Base-by-base conservation (phyloP, 129 eudicot genomes). In the Tagetes patula region DNA sequence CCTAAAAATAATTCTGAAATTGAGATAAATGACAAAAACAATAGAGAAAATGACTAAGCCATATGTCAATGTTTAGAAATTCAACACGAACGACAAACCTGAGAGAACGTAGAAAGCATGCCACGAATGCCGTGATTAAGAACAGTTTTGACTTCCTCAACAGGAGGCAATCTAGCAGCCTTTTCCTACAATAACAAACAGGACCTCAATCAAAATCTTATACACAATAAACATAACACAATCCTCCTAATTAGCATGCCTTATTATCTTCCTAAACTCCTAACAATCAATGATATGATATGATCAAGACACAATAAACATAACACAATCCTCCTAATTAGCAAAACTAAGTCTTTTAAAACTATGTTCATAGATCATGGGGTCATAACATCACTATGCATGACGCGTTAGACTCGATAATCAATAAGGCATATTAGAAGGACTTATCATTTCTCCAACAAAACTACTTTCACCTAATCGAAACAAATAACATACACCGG, bases 101-200 rank as follows among this genome's bases (percentile, higher is more conserved):
- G 84, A 38, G 96, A 90, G 86, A 87, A 70, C 50, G 96, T 90
- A 40, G 96, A 90, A 67, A 94, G 89, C 85, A 80, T 81, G 64
- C 91, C 96, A 10, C 98, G 96, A 6, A 65, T 31, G 80, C 78
- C 79, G 82, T 90, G 77, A 77, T 72, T 50, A 74, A 94, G 85
- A 54, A 90, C 64, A 14, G 96, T 94, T 64, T 73, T 88, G 14
- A 94, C 69, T 83, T 94, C 96, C 77, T 94, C 96, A 48, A 86
- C 53, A 4, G 96, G 84, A 77, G 96, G 89, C 75, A 94, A 80
- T 84, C 89, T 86, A 61, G 96, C 87, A 54, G 96, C 96, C 69
- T 87, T 94, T 82, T 86, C 91, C 98, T 93, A 83, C 65, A 81
- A 14, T 8, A 65, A 42, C 13, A 75, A 81, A 45, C 60, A 13